Evolutionary conservation across 176 grass and related monocot species (phyloP).

Genomic region (Phoenix roebelenii): DNA sequence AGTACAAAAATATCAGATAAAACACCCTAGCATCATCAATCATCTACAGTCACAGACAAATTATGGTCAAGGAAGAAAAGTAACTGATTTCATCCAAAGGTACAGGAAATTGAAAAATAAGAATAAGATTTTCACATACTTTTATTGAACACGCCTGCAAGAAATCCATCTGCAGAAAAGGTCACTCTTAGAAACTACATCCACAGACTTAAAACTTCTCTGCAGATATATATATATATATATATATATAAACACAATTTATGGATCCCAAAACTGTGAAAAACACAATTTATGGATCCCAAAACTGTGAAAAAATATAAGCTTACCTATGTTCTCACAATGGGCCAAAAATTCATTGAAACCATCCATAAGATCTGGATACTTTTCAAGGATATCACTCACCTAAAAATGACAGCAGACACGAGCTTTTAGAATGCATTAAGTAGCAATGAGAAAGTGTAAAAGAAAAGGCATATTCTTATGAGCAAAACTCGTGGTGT

Average conservation of each 20-base stretch:
- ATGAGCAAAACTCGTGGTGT: too few species aligned
- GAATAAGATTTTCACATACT: slow-evolving; percentile 32
- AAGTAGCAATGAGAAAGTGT: too few species aligned
- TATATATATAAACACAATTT: too few species aligned
- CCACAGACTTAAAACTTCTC: too few species aligned
- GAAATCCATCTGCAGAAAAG: slow-evolving; percentile 67
- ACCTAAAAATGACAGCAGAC: slow-evolving; percentile 28
- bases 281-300: background rate
- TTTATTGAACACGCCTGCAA: slow-evolving; percentile 62
- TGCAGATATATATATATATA: too few species aligned
- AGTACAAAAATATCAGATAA: too few species aligned
- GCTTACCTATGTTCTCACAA: slow-evolving; percentile 71
- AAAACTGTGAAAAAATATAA: background rate
- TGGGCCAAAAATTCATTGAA: slow-evolving; percentile 65
- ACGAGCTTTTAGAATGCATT: slow-evolving; percentile 1
- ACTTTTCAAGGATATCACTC: slow-evolving; percentile 52
- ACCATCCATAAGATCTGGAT: slow-evolving; percentile 54
- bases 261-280: background rate
- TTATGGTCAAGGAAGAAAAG: background rate
- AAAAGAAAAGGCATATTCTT: too few species aligned
- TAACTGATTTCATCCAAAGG: background rate
- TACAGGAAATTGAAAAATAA: slow-evolving; percentile 7
- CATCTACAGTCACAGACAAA: background rate
- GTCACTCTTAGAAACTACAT: slow-evolving; percentile 5
- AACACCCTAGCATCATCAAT: too few species aligned